Evolutionary conservation across 2,329 filamentous ascomycete species (phyloP).

Genomic region (Exophiala phaeomuriformis): DNA sequence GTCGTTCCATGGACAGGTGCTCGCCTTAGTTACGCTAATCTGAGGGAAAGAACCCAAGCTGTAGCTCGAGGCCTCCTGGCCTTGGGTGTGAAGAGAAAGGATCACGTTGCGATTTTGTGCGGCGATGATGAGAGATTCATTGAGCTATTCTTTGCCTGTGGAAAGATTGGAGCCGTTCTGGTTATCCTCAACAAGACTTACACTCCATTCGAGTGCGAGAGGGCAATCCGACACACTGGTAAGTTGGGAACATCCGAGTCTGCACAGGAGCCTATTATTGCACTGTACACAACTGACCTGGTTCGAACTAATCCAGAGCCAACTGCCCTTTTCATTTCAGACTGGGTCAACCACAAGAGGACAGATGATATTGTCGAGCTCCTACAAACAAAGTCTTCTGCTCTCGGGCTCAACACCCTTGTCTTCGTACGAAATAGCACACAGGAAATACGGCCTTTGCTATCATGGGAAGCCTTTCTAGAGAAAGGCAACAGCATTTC

Average conservation of each 20-base stretch:
- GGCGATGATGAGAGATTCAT: slow-evolving; percentile 13
- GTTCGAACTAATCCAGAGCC: neutral
- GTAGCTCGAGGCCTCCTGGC: neutral
- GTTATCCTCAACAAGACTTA: neutral
- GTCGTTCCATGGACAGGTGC: neutral
- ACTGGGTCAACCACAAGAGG: neutral
- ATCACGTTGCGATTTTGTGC: slow-evolving; percentile 4
- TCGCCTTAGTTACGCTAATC: neutral
- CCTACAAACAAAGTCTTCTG: neutral
- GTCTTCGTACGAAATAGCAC: neutral
- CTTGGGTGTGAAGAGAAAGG: neutral
- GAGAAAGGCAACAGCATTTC: neutral
- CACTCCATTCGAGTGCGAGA: neutral
- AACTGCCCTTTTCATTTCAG: neutral
- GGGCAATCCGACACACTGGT: neutral
- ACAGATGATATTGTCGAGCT: neutral
- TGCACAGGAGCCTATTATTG: too few relatives aligned
- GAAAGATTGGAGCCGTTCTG: neutral
- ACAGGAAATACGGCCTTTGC: neutral
- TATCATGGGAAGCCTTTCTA: neutral
- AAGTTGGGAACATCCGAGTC: neutral
- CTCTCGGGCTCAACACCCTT: neutral
- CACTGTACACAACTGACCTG: too few relatives aligned
- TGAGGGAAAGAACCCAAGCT: neutral
- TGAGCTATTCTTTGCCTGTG: slow-evolving; percentile 19